Base-by-base conservation (phyloP, 441 rosid genomes). In the Biscutella auriculata region DNA sequence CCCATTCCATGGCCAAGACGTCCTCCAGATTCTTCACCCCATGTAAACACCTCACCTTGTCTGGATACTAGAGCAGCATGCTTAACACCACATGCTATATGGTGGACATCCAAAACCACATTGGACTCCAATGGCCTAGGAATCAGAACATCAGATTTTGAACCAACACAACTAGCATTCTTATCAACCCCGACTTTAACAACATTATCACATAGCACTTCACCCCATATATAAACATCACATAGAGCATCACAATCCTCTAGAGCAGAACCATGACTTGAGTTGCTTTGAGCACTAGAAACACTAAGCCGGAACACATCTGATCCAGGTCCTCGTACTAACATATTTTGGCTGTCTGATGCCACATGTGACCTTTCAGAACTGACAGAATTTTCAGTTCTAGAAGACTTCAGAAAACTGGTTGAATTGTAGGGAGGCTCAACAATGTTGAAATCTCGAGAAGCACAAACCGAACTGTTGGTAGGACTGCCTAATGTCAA, bases 11-110 rank as follows among this genome's bases (percentile, higher is more conserved):
- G 96, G 46, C 96, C 97, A 47, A 90, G 96, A 70, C 96, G 78
- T 14, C 97, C 97, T 11, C 97, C 96, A 57, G 74, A 77, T 75
- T 87, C 97, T 76, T 87, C 96, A 40, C 97, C 97, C 96, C 96
- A 85, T 6, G 96, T 83, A 69, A 87, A 91, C 45, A 91, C 92
- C 71, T 91, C 96, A 11, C 97, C 97, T 74, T 91, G 97, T 73
- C 83, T 87, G 5, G 97, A 87, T 26, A 91, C 92, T 52, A 87
- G 96, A 43, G 87, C 90, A 8, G 85, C 63, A 44, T 87, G 97
- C 33, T 84, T 80, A 35, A 68, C 77, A 9, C 97, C 96, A 11
- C 88, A 87, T 60, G 87, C 78, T 73, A 91, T 91, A 76, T 85
- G 96, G 40, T 85, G 97, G 69, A 91, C 96, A 73, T 91, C 97